Base-by-base conservation (phyloP, 1,284 basidiomycete species). In the Flammula alnicola region DNA sequence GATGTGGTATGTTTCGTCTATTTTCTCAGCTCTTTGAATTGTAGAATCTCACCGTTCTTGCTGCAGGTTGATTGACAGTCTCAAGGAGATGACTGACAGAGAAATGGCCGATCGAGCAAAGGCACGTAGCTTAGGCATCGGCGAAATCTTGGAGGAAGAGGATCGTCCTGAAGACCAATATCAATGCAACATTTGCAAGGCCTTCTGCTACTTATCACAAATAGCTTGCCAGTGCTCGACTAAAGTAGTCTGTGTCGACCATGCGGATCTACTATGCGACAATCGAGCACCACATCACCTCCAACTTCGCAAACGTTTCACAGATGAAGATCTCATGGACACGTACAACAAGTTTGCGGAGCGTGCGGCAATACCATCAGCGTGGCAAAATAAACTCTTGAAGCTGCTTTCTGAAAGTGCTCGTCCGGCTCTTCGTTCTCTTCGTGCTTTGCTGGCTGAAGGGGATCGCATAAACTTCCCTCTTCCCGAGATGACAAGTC, bases 121-220 rank as follows among this genome's bases (percentile, higher is more conserved):
- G 33, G 79, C 86, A 23, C 82, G 90, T 26, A 62, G 70, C 16
- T 66, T 79, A 17, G 79, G 80, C 11, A 70, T 94, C 36, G 69
- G 70, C 19, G 93, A 97, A 68, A 73, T 78, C 16, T 72, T 93
- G 16, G 86, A 92, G 59, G 84, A 89, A 55, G 79, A 84, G 58
- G 95, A 98, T 66, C 82, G 85, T 7, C 77, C 87, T 14, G 97
- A 98, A 69, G 92, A 94, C 52, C 92, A 98, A 66, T 96, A 96
- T 68, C 95, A 98, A 69, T 99, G 97, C 79, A 74, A 80, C 45
- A 76, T 91, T 61, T 99, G 97, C 87, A 96, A 97, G 67, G 81
- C 81, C 9, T 97, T 98, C 72, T 95, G 92, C 72, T 99, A 98
- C 71, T 85, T 99, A 19, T 93, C 95, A 3, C 95, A 98, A 65